Evolutionary conservation across 108 stramenopile genomes (phyloP), one percentile per base, ranked within the genome.

Genomic region (Cyclostephanos tholiformis): DNA sequence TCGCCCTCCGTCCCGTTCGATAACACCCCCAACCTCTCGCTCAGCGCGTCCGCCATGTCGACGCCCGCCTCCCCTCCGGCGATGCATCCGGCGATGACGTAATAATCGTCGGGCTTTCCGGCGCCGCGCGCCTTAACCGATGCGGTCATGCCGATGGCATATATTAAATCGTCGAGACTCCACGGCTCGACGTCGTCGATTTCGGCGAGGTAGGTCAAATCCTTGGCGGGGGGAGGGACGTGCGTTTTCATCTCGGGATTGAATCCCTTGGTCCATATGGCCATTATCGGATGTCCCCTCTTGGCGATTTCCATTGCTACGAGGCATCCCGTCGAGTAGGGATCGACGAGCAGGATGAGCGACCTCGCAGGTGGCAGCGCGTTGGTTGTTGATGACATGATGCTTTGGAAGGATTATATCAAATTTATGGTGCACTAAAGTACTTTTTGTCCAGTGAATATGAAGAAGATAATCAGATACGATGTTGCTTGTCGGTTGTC

Each of bases 21-120:
- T 4, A 83, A 79, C 5, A 89, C 49, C 4, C 86, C 89, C 44
- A 92, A 80, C 41, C 76, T 48, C 71, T 92, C 89, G 29, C 75
- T 81, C 17, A 93, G 74, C 10, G 69, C 65, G 76, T 91, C 90
- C 11, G 92, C 90, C 52, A 88, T 71, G 65, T 89, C 87, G 0
- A 93, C 95, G 12, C 92, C 95, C 1, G 91, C 92, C 85, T 93
- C 95, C 13, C 90, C 93, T 29, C 93, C 95, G 16, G 89, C 89
- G 25, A 93, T 66, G 57, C 89, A 91, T 35, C 76, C 88, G 11
- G 19, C 80, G 55, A 91, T 67, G 13, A 71, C 44, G 44, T 72
- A 77, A 48, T 77, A 77, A 48, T 74, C 73, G 8, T 56, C 63
- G 7, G 27, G n/a, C 39, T 52, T 63, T 1, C 63, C 68, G 4